Base-by-base conservation (phyloP, 805 yeast species). In the Candida montana region DNA sequence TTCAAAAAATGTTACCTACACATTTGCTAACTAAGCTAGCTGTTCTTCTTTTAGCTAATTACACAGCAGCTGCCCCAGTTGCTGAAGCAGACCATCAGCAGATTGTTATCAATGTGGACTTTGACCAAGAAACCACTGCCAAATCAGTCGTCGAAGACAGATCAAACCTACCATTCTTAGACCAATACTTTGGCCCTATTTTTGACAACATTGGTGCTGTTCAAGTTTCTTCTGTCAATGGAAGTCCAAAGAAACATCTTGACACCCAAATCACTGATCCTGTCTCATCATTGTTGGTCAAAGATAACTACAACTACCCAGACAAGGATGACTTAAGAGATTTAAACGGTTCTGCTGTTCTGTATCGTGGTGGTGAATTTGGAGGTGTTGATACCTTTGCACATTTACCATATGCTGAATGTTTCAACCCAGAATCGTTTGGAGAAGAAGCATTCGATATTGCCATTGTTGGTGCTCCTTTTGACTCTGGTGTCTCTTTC, bases 311-410 rank as follows among this genome's bases (percentile, higher is more conserved):
- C 45, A 37, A 53, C 18, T 62, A 61, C 46, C 68, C 68, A 32
- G 66, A 63, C 43, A 56, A 55, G 21, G 66, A 65, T 44, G 68
- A 63, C 44, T 51, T 65, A 43, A 53, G 67, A 46, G 70, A 65
- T 48, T 51, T 65, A 44, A 64, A 64, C 42, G 70, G 70, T 17
- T 57, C 68, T n/a, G 52, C 67, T 18, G 60, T 57, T 15, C 48
- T 63, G 26, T 64, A 64, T 49, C 60, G 67, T 46, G 68, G 69
- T 47, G 68, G 67, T 47, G 68, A 62, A 49, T 74, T 72, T 50
- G 75, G 79, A 2, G 81, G 81, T 4, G 69, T 76, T 29, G 63
- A 72, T 17, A 71, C 81, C 1, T 78, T 73, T 61, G 83, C 75
- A 1, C 78, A 74, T 42, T 59, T 71, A 35, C 63, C 69, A 9